Base-by-base conservation (phyloP, 495 filamentous ascomycete species). In the Schizothecium vesticola region DNA sequence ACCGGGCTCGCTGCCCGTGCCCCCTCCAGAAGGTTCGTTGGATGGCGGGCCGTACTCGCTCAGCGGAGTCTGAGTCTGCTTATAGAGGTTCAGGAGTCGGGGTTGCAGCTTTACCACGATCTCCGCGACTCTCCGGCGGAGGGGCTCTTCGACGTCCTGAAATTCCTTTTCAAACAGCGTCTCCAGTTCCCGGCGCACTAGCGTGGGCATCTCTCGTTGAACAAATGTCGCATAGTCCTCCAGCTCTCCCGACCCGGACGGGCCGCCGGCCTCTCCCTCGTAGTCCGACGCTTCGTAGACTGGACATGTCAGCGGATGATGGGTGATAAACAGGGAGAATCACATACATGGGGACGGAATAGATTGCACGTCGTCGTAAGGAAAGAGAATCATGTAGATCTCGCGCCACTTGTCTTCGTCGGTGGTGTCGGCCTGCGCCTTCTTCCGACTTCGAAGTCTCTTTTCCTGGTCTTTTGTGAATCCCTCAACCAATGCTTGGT, bases 361-460 rank as follows among this genome's bases (percentile, higher is more conserved):
- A 0, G 77, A 72, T 11, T 72, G 71, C 3, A 43, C 63, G 21
- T 80, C 78, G 22, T 77, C 79, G n/a, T 74, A 74, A 0, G 80
- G 80, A 62, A 82, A 82, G 0, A 82, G 64, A 29, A 81, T 77
- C 58, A 70, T 69, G 66, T 82, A 82, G 5, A 81, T 81, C 19
- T 82, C 80, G 26, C 67, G 73, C 80, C 80, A 82, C 59, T 80
- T 79, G 63, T 82, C 79, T 59, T 78, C 77, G 55, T 82, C 80
- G 3, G 78, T 81, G 71, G 78, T 78, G 61, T 78, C 73, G 1
- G 74, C 73, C 21, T 78, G 73, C 9, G 70, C 74, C 73, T 76
- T 81, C 56, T 79, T 82, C 1, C 80, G 70, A 33, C 76, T 78
- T 10, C 76, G 76, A 13, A 82, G 69, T 58, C 71, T 77, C 60